A percentile compares a stretch with the other conserved stretches of the same genome.
phyloP scores from a whole-genome alignment of 345 rosid species.

The Raphanus sativus region DNA sequence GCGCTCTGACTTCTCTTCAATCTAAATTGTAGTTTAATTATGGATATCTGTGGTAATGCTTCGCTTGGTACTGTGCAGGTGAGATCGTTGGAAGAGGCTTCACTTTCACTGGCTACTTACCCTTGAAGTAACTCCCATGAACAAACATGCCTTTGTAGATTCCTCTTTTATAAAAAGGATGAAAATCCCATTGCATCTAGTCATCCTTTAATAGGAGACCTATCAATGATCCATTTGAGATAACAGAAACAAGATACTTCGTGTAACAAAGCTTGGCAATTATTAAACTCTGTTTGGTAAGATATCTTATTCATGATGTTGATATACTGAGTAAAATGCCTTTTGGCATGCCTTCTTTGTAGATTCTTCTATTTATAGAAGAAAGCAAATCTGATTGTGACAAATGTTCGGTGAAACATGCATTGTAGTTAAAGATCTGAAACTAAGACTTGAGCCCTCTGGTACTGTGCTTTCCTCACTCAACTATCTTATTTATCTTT shows the following conservation, averaged over 20 bases:
- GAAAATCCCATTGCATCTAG: too few species aligned
- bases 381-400: background rate
- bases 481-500: too few species aligned
- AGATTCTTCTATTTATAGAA: too few species aligned
- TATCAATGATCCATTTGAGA: background rate
- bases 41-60: slow-evolving; percentile 32
- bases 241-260: background rate
- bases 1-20: background rate
- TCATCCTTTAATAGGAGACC: background rate
- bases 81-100: slow-evolving; percentile 73
- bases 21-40: background rate
- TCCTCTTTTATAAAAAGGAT: background rate
- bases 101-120: slow-evolving; percentile 65
- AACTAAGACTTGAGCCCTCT: background rate
- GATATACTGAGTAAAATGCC: background rate
- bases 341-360: background rate
- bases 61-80: slow-evolving; percentile 72
- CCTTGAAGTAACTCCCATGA: slow-evolving; percentile 35
- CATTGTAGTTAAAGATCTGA: background rate
- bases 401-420: background rate
- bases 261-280: background rate
- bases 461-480: background rate
- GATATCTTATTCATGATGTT: background rate
- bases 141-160: slow-evolving; percentile 9
- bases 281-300: background rate